Percentiles rank a stretch among this genome's conserved stretches.
These are phyloP conservation scores for Chaetoceros muelleri DNA, from an alignment of 108 stramenopile genomes.

Conservation along the genomic window DNA sequence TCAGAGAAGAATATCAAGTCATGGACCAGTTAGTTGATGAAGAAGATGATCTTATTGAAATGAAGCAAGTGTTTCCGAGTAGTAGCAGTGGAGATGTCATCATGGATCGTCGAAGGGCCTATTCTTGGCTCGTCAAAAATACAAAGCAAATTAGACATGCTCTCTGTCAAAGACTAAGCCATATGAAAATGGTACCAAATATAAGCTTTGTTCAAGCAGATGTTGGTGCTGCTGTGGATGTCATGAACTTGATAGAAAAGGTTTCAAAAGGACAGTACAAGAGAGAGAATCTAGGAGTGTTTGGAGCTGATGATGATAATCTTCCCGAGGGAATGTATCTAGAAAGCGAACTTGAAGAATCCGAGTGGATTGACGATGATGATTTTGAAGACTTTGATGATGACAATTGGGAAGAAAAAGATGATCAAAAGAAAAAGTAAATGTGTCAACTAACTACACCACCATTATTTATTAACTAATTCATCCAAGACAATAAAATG, in stretches of 20 bases:
- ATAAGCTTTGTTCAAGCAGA: conserved; percentile 82
- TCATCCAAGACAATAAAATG: background rate
- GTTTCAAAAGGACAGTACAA: conserved; percentile 44
- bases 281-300: conserved; percentile 36
- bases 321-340: conserved; percentile 15
- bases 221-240: conserved; percentile 80
- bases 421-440: background rate
- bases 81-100: conserved; percentile 3
- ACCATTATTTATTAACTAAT: background rate
- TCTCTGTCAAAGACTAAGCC: conserved; percentile 64
- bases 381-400: background rate
- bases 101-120: conserved; percentile 67
- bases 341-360: conserved; percentile 2
- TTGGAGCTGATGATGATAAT: conserved; percentile 17
- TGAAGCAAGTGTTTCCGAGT: background rate
- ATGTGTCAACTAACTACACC: background rate
- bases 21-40: conserved; percentile 1
- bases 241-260: conserved; percentile 84
- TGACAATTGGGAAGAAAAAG: background rate
- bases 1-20: conserved; percentile 10
- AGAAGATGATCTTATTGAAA: background rate
- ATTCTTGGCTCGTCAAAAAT: conserved; percentile 73
- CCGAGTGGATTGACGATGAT: background rate
- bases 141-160: conserved; percentile 63
- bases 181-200: conserved; percentile 73